phyloP scores from a whole-genome alignment of 2,329 filamentous ascomycete genomes.

The Fusarium sterilihyphosum region DNA sequence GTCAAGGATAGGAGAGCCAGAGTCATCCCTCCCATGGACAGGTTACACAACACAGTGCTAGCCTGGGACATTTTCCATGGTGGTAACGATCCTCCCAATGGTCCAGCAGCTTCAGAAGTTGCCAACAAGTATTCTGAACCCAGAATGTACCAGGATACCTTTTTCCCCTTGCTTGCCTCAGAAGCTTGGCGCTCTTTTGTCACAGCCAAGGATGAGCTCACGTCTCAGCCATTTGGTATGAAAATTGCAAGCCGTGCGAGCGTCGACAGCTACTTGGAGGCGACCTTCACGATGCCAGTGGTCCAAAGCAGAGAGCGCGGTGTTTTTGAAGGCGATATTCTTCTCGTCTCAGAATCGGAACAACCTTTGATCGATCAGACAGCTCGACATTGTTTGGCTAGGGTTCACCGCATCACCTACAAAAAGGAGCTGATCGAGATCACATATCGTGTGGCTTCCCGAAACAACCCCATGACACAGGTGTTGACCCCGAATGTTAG shows the following conservation, averaged over 20 bases:
- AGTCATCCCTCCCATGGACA: constrained; percentile 86
- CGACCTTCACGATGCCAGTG: constrained; percentile 83
- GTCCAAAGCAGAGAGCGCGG: constrained; percentile 75
- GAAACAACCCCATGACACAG: constrained; percentile 68
- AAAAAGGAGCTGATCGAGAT: constrained; percentile 87
- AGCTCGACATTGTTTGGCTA: constrained; percentile 84
- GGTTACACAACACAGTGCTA: constrained; percentile 85
- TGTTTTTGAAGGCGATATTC: constrained; percentile 85
- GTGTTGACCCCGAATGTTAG: constrained; percentile 75
- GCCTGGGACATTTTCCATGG: constrained; percentile 95
- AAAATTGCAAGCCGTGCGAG: constrained; percentile 88
- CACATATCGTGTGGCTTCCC: constrained; percentile 82
- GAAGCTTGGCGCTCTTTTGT: constrained; percentile 97
- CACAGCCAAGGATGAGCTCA: constrained; percentile 87
- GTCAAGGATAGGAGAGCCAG: constrained; percentile 95
- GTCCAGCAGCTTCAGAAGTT: constrained; percentile 78
- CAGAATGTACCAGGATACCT: constrained; percentile 84
- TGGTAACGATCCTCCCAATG: constrained; percentile 85
- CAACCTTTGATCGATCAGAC: constrained; percentile 73
- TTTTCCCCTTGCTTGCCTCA: constrained; percentile 87
- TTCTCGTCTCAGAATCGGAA: constrained; percentile 80
- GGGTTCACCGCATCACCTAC: constrained; percentile 80
- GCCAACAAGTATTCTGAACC: constrained; percentile 81
- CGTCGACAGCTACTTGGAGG: constrained; percentile 92
- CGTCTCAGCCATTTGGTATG: constrained; percentile 82